Percentiles rank a stretch among this genome's conserved stretches.
phyloP scores from a whole-genome alignment of 441 rosid genomes.

The Euphorbia celastroides region DNA sequence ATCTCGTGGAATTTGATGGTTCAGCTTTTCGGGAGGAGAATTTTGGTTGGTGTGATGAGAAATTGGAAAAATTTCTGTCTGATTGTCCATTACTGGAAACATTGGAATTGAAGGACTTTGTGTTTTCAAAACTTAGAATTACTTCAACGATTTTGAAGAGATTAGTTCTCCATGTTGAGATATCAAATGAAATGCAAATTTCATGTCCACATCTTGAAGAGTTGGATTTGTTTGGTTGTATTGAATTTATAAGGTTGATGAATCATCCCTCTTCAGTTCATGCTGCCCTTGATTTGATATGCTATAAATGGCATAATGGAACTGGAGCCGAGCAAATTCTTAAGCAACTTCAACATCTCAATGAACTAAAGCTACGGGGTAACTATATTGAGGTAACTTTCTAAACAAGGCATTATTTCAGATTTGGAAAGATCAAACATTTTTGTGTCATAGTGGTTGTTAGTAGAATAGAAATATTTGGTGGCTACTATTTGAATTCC shows the following conservation, averaged over 20 bases:
- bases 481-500: background rate
- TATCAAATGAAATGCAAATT: background rate
- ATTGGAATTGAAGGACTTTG: background rate
- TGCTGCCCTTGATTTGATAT: background rate
- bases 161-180: background rate
- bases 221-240: background rate
- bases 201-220: background rate
- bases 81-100: background rate
- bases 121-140: background rate
- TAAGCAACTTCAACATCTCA: background rate
- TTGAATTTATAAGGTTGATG: background rate
- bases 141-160: slow-evolving; percentile 6
- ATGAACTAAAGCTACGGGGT: background rate
- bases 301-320: background rate
- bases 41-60: background rate
- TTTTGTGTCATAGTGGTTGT: background rate
- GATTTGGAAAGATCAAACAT: background rate
- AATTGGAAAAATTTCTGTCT: background rate
- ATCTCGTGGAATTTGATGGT: background rate
- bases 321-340: background rate
- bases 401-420: background rate
- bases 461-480: background rate
- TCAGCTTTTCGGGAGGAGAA: too few species aligned
- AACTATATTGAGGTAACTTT: background rate
- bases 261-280: background rate